These are phyloP conservation scores for Gynandropsis gynandra DNA, from an alignment of 345 rosid species.

Conservation along the genomic window DNA sequence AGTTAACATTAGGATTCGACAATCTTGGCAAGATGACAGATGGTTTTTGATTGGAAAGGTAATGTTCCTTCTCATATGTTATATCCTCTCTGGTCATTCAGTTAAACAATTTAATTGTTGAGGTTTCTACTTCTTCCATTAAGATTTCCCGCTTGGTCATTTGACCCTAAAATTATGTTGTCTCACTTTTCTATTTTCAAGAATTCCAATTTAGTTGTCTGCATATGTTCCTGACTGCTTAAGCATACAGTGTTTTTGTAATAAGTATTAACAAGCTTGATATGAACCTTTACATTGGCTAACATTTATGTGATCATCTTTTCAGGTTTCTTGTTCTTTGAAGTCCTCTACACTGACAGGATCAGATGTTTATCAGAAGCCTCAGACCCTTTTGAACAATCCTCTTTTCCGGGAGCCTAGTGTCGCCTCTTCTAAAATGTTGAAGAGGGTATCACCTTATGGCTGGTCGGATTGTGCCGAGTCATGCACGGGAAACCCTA, in stretches of 20 bases:
- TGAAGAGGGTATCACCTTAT: conserved; percentile 37
- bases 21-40: conserved; percentile 46
- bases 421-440: conserved; percentile 29
- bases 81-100: neutral
- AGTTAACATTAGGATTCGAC: conserved; percentile 44
- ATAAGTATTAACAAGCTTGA: neutral
- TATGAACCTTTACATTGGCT: conserved; percentile 16
- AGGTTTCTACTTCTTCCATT: neutral
- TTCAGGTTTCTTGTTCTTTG: conserved; percentile 35
- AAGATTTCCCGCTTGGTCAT: neutral
- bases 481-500: conserved; percentile 28
- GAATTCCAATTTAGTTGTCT: neutral
- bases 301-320: conserved; percentile 19
- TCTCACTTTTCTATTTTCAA: neutral
- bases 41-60: conserved; percentile 48
- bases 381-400: conserved; percentile 21
- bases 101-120: neutral
- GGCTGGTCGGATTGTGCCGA: conserved; percentile 30
- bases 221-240: neutral
- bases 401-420: conserved; percentile 28
- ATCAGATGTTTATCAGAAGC: conserved; percentile 23
- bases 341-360: conserved; percentile 23
- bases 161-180: neutral
- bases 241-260: neutral
- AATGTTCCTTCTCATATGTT: conserved; percentile 2